phyloP scores from a whole-genome alignment of 2,329 filamentous ascomycete genomes.

The Cercospora janseana region DNA sequence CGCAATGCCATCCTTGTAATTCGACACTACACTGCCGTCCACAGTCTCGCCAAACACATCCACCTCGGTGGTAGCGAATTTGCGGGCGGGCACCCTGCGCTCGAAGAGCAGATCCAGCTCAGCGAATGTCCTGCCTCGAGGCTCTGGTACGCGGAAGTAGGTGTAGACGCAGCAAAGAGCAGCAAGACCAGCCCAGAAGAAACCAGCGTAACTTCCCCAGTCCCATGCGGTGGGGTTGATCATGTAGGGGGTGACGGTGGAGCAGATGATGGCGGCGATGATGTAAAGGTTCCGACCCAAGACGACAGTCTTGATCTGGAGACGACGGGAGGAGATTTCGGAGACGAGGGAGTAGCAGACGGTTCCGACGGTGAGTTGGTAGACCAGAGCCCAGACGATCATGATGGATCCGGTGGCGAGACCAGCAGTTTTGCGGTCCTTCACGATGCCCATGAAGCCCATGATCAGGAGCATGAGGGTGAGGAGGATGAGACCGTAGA shows the following conservation, averaged over 20 bases:
- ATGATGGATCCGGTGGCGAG: constrained; percentile 83
- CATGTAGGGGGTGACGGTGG: constrained; percentile 87
- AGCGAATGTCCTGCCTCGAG: constrained; percentile 75
- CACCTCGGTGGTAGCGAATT: constrained; percentile 62
- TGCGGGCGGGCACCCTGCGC: constrained; percentile 65
- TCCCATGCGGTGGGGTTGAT: constrained; percentile 83
- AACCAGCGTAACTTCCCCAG: constrained; percentile 83
- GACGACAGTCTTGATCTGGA: constrained; percentile 90
- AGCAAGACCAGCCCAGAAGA: constrained; percentile 78
- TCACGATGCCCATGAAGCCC: constrained; percentile 77
- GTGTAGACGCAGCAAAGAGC: constrained; percentile 79
- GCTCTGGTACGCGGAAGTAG: constrained; percentile 77
- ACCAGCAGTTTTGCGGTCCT: constrained; percentile 57
- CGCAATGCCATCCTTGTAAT: constrained; percentile 23
- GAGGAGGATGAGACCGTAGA: constrained; percentile 71
- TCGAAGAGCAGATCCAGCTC: constrained; percentile 86
- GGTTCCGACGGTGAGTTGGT: constrained; percentile 83
- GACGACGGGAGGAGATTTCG: constrained; percentile 75
- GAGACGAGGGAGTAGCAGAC: constrained; percentile 87
- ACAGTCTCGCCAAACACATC: constrained; percentile 54
- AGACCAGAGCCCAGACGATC: constrained; percentile 76
- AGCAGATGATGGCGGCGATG: constrained; percentile 76
- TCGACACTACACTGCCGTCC: constrained; percentile 29
- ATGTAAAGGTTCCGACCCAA: constrained; percentile 76
- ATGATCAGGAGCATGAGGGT: constrained; percentile 76